A percentile compares a stretch with the other conserved stretches of the same genome.
These are phyloP conservation scores for Coemansia sp. DNA, from an alignment of 192 early-diverging fungal species.

Conservation along the genomic window DNA sequence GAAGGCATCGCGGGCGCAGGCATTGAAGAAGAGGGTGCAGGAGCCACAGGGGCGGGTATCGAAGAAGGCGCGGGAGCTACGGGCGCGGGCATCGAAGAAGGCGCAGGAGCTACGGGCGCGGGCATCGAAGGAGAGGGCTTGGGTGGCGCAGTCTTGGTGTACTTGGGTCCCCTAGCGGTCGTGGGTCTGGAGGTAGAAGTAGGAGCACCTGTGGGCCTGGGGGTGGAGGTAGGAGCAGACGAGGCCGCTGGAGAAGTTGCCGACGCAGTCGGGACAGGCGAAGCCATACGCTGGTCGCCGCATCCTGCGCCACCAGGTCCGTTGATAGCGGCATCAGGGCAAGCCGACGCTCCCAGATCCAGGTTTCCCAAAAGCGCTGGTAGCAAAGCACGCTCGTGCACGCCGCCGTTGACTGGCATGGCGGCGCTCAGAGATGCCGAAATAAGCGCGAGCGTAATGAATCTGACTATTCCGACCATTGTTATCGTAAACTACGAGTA, in stretches of 20 bases:
- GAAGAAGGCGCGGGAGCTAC: constrained; percentile 6
- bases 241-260: background rate
- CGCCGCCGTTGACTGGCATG: constrained; percentile 8
- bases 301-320: constrained; percentile 31
- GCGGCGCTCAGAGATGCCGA: constrained; percentile 13
- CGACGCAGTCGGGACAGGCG: background rate
- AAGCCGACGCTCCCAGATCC: constrained; percentile 35
- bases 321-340: constrained; percentile 41
- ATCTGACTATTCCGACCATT: constrained; percentile 35
- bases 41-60: background rate
- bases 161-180: constrained; percentile 6
- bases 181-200: background rate
- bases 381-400: constrained; percentile 35
- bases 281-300: constrained; percentile 11
- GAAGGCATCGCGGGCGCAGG: background rate
- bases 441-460: constrained; percentile 20
- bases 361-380: constrained; percentile 51
- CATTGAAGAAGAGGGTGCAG: background rate
- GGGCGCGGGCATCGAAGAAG: constrained; percentile 10
- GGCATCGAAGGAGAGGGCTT: constrained; percentile 2
- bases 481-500: background rate
- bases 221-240: background rate
- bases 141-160: constrained; percentile 18
- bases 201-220: background rate
- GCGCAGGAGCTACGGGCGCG: constrained; percentile 7